Conservation (phyloP, 768 basidiomycete species). For the Trametes maxima region DNA sequence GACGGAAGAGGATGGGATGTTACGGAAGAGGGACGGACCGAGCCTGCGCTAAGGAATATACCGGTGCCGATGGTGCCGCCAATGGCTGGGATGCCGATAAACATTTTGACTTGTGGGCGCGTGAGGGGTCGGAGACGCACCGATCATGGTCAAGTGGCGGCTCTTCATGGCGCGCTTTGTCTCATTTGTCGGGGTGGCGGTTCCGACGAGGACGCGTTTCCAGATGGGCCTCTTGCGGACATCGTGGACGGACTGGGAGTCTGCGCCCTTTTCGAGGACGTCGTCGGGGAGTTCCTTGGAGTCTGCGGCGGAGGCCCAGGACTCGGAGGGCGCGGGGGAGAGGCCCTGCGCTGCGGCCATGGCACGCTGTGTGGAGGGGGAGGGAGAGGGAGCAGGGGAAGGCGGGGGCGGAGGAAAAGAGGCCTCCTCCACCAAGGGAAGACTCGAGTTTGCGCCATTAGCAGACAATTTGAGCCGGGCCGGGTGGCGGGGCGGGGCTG, state of each 20-base stretch:
- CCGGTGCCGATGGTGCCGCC: conserved; percentile 63
- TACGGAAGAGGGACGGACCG: conserved; percentile 36
- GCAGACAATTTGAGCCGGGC: no score
- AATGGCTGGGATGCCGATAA: conserved; percentile 40
- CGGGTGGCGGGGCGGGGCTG: no score
- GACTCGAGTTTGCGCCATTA: no score
- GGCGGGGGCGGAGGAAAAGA: no score
- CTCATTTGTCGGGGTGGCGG: conserved; percentile 25
- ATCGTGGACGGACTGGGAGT: conserved; percentile 1
- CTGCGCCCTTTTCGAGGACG: conserved; percentile 16
- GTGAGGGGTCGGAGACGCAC: conserved; percentile 24
- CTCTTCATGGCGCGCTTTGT: conserved; percentile 45
- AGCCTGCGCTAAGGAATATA: conserved; percentile 62
- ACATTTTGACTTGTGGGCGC: background rate
- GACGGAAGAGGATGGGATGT: background rate
- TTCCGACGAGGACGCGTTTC: conserved; percentile 28
- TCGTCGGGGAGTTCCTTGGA: conserved; percentile 10
- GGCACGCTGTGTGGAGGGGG: background rate
- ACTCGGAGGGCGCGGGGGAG: conserved; percentile 7
- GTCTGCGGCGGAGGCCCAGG: conserved; percentile 14
- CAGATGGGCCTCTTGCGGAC: conserved; percentile 14
- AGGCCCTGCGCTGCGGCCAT: background rate
- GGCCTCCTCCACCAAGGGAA: no score
- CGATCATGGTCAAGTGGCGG: conserved; percentile 47
- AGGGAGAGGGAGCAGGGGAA: background rate